These are phyloP conservation scores for Kazachstania bromeliacearum DNA, from an alignment of 805 yeast species.

Conservation along the genomic window DNA sequence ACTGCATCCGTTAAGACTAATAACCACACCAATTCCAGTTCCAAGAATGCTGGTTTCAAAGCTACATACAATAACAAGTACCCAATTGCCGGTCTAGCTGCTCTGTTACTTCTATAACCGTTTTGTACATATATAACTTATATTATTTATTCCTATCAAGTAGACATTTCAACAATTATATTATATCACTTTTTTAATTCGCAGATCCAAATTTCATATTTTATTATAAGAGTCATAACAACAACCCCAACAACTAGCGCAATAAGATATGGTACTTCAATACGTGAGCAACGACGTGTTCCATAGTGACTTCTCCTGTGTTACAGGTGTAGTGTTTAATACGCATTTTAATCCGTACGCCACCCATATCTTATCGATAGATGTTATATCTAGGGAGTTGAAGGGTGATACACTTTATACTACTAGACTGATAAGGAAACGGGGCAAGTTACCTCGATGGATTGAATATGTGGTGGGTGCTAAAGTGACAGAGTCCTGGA, in stretches of 20 bases:
- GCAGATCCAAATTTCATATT: no score
- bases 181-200: no score
- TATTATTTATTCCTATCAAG: neutral
- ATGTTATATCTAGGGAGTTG: conserved; percentile 54
- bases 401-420: conserved; percentile 59
- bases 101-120: conserved; percentile 8
- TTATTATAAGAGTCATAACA: neutral
- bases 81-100: conserved; percentile 5
- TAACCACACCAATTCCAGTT: conserved; percentile 1
- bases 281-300: conserved; percentile 48
- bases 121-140: neutral
- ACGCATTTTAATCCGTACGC: conserved; percentile 72
- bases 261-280: conserved; percentile 51
- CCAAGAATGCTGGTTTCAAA: conserved; percentile 1
- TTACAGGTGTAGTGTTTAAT: conserved; percentile 67
- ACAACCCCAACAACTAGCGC: neutral
- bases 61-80: no score
- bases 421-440: conserved; percentile 65
- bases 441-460: conserved; percentile 75
- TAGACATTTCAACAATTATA: neutral
- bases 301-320: conserved; percentile 59
- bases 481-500: conserved; percentile 62
- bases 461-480: conserved; percentile 40
- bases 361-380: conserved; percentile 73
- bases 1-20: conserved; percentile 1